Conservation (phyloP, 495 filamentous ascomycete genomes). For the Letharia lupina region DNA sequence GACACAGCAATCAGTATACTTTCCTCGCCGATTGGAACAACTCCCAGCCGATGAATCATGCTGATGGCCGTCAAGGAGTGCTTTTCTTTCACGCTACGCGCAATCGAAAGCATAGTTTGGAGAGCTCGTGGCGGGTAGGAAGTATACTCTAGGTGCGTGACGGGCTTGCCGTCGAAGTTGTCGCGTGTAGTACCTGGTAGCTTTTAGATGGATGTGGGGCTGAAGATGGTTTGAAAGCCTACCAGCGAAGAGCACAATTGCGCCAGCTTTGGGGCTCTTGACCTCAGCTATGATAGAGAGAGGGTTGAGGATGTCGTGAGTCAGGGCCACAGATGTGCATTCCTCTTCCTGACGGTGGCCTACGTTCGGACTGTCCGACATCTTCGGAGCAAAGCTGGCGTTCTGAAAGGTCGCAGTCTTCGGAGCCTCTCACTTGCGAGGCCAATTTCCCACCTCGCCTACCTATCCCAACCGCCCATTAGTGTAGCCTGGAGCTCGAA, state of each 20-base stretch:
- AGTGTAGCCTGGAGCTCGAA: not conserved
- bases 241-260: constrained; percentile 83
- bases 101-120: constrained; percentile 64
- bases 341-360: constrained; percentile 5
- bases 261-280: constrained; percentile 72
- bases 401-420: not conserved
- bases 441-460: not conserved
- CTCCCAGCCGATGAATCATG: constrained; percentile 80
- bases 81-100: constrained; percentile 44
- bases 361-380: not conserved
- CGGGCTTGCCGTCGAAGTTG: constrained; percentile 65
- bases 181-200: constrained; percentile 74
- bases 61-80: constrained; percentile 61
- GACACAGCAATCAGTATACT: constrained; percentile 88
- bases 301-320: constrained; percentile 53
- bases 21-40: constrained; percentile 80
- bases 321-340: constrained; percentile 30
- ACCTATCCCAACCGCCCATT: not conserved
- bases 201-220: constrained; percentile 16
- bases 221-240: constrained; percentile 13
- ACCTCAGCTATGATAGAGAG: constrained; percentile 55
- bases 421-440: not conserved
- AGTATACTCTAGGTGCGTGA: constrained; percentile 71
- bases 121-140: constrained; percentile 73
- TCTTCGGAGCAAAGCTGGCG: not conserved